A percentile compares a stretch with the other conserved stretches of the same genome.
Evolutionary conservation across 208 protist species (phyloP).

Genomic region (Wallacemonas sp.): DNA sequence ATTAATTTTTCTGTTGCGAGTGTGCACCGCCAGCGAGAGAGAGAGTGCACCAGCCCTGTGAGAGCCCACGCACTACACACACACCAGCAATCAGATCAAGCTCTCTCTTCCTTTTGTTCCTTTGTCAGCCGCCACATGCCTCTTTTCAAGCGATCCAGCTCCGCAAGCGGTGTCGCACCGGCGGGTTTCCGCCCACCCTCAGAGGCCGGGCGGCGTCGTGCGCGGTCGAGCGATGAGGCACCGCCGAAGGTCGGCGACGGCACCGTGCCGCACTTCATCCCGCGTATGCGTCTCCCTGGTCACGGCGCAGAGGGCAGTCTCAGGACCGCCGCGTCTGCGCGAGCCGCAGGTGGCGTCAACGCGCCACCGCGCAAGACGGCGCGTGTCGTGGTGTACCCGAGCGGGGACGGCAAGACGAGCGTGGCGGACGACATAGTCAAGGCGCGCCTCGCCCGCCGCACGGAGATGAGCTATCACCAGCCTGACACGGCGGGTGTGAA

Average conservation of each 20-base stretch:
- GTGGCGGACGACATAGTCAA: slow-evolving; percentile 22
- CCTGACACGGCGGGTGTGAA: slow-evolving; percentile 31
- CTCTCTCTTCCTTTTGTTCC: background rate
- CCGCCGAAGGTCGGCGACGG: background rate
- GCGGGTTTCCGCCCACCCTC: slow-evolving; percentile 38
- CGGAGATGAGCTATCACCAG: slow-evolving; percentile 76
- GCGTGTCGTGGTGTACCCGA: slow-evolving; percentile 23
- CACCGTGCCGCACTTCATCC: slow-evolving; percentile 30
- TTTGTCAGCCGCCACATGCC: slow-evolving; percentile 19
- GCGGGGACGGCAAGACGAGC: background rate
- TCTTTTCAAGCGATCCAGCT: slow-evolving; percentile 27
- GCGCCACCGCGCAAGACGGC: slow-evolving; percentile 8
- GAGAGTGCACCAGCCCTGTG: background rate
- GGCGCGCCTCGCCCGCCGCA: slow-evolving; percentile 48
- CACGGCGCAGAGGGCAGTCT: background rate
- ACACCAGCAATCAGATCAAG: no score
- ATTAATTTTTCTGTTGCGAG: no score
- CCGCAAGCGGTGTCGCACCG: slow-evolving; percentile 16
- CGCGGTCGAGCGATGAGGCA: background rate
- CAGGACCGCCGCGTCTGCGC: background rate
- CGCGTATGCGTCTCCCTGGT: background rate
- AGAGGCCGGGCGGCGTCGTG: slow-evolving; percentile 5
- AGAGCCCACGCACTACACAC: no score
- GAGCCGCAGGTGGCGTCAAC: background rate
- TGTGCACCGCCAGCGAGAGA: no score